Evolutionary conservation across 805 yeast genomes (phyloP).

Genomic region (Kodamaea neixiangensis): DNA sequence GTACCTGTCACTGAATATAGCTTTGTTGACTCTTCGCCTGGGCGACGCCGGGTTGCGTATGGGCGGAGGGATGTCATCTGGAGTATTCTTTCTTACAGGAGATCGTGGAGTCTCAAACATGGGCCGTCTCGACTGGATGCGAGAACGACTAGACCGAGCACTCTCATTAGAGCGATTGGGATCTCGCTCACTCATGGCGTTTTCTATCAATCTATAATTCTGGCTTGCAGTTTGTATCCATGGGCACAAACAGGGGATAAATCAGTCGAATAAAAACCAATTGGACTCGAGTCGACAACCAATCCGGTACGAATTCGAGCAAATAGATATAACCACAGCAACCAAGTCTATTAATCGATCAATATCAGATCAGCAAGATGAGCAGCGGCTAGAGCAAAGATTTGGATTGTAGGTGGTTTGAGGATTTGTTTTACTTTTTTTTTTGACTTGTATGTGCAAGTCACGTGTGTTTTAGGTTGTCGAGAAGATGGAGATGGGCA

Average conservation of each 20-base stretch:
- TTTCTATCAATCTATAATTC: slow-evolving; percentile 1
- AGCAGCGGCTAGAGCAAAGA: not conserved
- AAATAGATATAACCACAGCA: not conserved
- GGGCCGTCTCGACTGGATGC: slow-evolving; percentile 7
- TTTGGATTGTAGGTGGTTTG: not conserved
- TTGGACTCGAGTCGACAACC: not conserved
- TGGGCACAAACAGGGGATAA: slow-evolving; percentile 8
- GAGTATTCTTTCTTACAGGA: slow-evolving; percentile 47
- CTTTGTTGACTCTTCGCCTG: slow-evolving; percentile 46
- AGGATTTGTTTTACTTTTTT: not conserved
- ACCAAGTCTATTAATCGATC: not conserved
- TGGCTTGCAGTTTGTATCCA: not conserved
- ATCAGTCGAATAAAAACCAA: not conserved
- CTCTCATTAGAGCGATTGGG: not conserved
- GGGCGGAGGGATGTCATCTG: slow-evolving; percentile 24
- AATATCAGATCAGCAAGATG: not conserved
- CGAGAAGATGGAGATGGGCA: not conserved
- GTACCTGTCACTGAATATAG: slow-evolving; percentile 76
- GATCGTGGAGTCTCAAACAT: slow-evolving; percentile 41
- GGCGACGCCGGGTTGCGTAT: slow-evolving; percentile 45
- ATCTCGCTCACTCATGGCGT: slow-evolving; percentile 8
- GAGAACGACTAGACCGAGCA: slow-evolving; percentile 1
- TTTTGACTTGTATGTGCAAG: not conserved
- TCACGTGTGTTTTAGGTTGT: not conserved
- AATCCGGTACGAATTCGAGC: not conserved